Evolutionary conservation across 2,329 filamentous ascomycete genomes (phyloP), one percentile per base, ranked within the genome.

Genomic region (Arthroderma sp.): DNA sequence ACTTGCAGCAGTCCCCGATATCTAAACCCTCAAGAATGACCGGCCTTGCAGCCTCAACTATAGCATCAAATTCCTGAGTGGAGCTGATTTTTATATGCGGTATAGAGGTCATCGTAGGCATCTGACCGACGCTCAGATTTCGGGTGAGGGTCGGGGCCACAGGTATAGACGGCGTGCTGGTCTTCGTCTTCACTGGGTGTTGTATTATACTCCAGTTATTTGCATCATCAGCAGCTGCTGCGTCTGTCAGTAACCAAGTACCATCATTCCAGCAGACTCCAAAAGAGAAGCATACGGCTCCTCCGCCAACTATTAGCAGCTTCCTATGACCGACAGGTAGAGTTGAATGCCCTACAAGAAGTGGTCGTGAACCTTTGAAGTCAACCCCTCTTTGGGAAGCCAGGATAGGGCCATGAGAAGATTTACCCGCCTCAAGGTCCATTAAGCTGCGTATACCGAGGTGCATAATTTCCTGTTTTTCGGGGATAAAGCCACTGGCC

Each of bases 241-340:
- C 47, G 29, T 53, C 59, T 57, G 60, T 61, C 51, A 78, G 54
- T 2, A 64, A 59, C 66, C 66, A 81, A 8, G 72, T 67, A 1
- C 77, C 77, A 30, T 71, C 70, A 42, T 87, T 88, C 84, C 85
- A 93, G 56, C 77, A 87, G 5, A 83, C 84, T 1, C 87, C 87
- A 73, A 94, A 94, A 0, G 85, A 87, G 66, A 94, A 94, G 60
- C 86, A 94, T 0, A 86, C 85, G 10, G 83, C 86, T 33, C 86
- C 88, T 10, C 88, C 88, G 1, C 86, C 86, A 40, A 83, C 62
- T 5, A 93, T 65, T 6, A 85, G 55, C 3, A 87, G 54, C 11
- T 72, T 63, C 29, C 69, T 64, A 36, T 66, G 55, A 29, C 65
- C 64, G 1, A 72, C 63, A 29, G 66, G 57, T 9, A 74, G 62